These are phyloP conservation scores for Pterocarpus macrocarpus DNA, from an alignment of 306 rosid genomes.

Conservation along the genomic window DNA sequence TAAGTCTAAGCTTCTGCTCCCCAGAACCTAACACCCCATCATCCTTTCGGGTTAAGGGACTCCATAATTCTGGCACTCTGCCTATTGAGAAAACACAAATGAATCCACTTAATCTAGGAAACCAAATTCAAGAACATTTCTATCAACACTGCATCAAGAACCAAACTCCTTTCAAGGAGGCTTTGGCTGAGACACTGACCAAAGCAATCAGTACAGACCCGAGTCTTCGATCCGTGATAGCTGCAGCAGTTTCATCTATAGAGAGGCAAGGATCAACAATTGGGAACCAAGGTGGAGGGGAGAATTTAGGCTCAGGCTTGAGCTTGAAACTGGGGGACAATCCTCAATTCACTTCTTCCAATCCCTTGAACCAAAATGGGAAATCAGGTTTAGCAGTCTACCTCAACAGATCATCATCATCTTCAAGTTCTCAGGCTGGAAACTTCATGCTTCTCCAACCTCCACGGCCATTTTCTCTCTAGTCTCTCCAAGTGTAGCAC, in stretches of 20 bases:
- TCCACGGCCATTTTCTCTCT: constrained; percentile 36
- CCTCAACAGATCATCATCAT: constrained; percentile 42
- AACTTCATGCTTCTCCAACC: constrained; percentile 50
- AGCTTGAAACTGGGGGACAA: constrained; percentile 44
- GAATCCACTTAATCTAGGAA: constrained; percentile 18
- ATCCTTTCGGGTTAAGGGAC: constrained; percentile 61
- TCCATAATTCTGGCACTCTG: constrained; percentile 44
- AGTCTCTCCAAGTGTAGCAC: constrained; percentile 24
- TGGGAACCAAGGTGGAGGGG: constrained; percentile 42
- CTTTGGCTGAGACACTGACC: constrained; percentile 64
- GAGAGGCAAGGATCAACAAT: constrained; percentile 54
- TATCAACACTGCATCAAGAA: constrained; percentile 50
- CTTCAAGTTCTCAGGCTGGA: constrained; percentile 49
- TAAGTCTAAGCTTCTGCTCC: too few species aligned
- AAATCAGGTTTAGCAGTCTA: constrained; percentile 20
- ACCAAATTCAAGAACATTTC: constrained; percentile 46
- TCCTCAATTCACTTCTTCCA: constrained; percentile 36
- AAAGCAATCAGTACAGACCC: constrained; percentile 68
- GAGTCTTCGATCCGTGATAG: constrained; percentile 60
- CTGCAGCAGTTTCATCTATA: constrained; percentile 68
- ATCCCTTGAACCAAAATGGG: constrained; percentile 47
- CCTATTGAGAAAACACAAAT: constrained; percentile 33
- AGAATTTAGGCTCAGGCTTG: constrained; percentile 45
- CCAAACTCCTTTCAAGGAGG: constrained; percentile 51
- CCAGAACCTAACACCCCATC: neutral